phyloP scores from a whole-genome alignment of 116 monocot species.

The Thalassia testudinum region DNA sequence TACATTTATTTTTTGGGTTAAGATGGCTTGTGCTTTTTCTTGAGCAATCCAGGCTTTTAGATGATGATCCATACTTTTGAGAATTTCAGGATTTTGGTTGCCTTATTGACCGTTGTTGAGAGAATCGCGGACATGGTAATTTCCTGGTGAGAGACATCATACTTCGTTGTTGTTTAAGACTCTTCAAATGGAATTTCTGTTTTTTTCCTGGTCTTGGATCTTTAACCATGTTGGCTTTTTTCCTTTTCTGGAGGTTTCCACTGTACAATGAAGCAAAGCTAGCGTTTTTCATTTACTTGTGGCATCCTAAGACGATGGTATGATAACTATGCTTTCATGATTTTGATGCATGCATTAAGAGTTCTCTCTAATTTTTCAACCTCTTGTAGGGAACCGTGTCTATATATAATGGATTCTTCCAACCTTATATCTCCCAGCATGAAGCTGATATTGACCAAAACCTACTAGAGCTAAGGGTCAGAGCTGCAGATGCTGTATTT shows the following conservation, averaged over 20 bases:
- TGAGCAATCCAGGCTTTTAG: too few species aligned
- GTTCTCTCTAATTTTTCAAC: background rate
- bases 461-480: slow-evolving; percentile 56
- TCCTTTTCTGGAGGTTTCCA: slow-evolving; percentile 79
- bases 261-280: slow-evolving; percentile 63
- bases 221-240: too few species aligned
- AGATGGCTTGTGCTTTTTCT: too few species aligned
- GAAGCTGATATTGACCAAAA: slow-evolving; percentile 66
- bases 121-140: slow-evolving; percentile 48
- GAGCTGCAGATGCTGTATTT: slow-evolving; percentile 37
- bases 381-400: slow-evolving; percentile 53
- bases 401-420: slow-evolving; percentile 60
- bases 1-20: too few species aligned
- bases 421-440: slow-evolving; percentile 51
- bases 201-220: too few species aligned
- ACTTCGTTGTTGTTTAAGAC: background rate
- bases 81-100: slow-evolving; percentile 61
- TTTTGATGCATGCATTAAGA: background rate
- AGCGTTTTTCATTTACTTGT: slow-evolving; percentile 60
- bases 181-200: too few species aligned
- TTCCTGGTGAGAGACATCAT: slow-evolving; percentile 50
- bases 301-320: slow-evolving; percentile 67
- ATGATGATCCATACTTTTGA: background rate
- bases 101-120: slow-evolving; percentile 42
- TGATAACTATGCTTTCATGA: slow-evolving; percentile 10